A percentile compares a stretch with the other conserved stretches of the same genome.
Evolutionary conservation across 2,329 filamentous ascomycete species (phyloP).

Genomic region (Aspergillus eucalypticola): DNA sequence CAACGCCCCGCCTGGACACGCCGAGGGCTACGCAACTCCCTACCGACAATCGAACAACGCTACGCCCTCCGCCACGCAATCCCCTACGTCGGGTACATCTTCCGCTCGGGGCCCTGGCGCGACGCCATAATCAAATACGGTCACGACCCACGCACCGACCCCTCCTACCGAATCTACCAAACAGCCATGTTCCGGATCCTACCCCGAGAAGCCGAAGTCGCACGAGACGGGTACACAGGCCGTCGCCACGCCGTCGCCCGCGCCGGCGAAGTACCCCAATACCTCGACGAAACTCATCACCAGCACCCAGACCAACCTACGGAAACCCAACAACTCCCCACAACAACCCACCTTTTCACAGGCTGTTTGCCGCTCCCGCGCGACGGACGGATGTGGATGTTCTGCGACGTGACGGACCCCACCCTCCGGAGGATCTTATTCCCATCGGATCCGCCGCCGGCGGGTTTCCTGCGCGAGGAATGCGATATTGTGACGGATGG

Average conservation of each 20-base stretch:
- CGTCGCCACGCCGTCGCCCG: slow-evolving; percentile 33
- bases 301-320: background rate
- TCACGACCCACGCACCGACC: slow-evolving; percentile 76
- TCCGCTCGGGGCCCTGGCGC: slow-evolving; percentile 87
- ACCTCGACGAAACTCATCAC: background rate
- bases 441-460: slow-evolving; percentile 53
- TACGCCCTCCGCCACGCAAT: slow-evolving; percentile 70
- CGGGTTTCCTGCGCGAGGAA: slow-evolving; percentile 54
- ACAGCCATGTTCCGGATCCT: slow-evolving; percentile 80
- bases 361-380: slow-evolving; percentile 67
- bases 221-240: slow-evolving; percentile 31
- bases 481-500: slow-evolving; percentile 68
- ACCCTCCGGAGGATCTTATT: slow-evolving; percentile 67
- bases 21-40: slow-evolving; percentile 73
- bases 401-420: slow-evolving; percentile 87
- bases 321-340: background rate
- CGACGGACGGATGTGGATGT: slow-evolving; percentile 90
- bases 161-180: slow-evolving; percentile 79
- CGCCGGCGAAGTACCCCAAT: slow-evolving; percentile 13
- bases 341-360: slow-evolving; percentile 71
- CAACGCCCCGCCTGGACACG: slow-evolving; percentile 84
- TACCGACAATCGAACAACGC: slow-evolving; percentile 55
- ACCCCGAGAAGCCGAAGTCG: slow-evolving; percentile 36
- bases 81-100: slow-evolving; percentile 86
- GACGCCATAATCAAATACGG: slow-evolving; percentile 85